These are phyloP conservation scores for Pinguiococcus pyrenoidosus DNA, from an alignment of 108 stramenopile genomes.

Conservation along the genomic window DNA sequence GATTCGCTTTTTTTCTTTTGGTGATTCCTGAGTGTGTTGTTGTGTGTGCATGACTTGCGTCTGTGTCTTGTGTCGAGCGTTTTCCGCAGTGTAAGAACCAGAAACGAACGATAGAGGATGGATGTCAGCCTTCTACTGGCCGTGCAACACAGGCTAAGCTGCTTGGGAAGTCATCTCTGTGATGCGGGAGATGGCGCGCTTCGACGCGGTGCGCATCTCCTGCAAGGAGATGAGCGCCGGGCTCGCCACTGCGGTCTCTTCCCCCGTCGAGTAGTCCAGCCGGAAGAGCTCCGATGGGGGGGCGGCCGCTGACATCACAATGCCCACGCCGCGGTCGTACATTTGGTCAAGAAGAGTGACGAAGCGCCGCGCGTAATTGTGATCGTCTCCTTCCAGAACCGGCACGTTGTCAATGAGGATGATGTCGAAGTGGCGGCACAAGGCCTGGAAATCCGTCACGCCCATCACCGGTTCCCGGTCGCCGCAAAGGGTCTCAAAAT, in stretches of 20 bases:
- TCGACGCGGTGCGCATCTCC: slow-evolving; percentile 4
- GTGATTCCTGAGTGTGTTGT: too few relatives aligned
- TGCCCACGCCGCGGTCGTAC: slow-evolving; percentile 31
- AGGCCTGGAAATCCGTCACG: slow-evolving; percentile 12
- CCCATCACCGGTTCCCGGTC: slow-evolving; percentile 1
- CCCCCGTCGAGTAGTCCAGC: background rate
- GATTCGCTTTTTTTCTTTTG: too few relatives aligned
- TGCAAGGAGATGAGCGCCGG: slow-evolving; percentile 2
- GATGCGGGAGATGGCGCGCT: background rate
- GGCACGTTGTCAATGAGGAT: slow-evolving; percentile 15
- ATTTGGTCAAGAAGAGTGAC: slow-evolving; percentile 47
- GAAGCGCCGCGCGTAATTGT: slow-evolving; percentile 43
- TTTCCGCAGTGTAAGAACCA: too few relatives aligned
- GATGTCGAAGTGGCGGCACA: background rate
- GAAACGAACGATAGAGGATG: too few relatives aligned
- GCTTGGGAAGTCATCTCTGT: slow-evolving; percentile 2
- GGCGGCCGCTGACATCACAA: background rate
- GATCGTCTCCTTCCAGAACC: too few relatives aligned
- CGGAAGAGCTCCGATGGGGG: background rate
- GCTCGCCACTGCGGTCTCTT: background rate
- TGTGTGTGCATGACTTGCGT: too few relatives aligned
- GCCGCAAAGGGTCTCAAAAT: slow-evolving; percentile 21
- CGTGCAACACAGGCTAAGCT: too few relatives aligned
- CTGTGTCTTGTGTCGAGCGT: too few relatives aligned
- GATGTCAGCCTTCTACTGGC: too few relatives aligned